Conservation (phyloP, 164 flowering plant genomes). For the Paratinospora sagittata region DNA sequence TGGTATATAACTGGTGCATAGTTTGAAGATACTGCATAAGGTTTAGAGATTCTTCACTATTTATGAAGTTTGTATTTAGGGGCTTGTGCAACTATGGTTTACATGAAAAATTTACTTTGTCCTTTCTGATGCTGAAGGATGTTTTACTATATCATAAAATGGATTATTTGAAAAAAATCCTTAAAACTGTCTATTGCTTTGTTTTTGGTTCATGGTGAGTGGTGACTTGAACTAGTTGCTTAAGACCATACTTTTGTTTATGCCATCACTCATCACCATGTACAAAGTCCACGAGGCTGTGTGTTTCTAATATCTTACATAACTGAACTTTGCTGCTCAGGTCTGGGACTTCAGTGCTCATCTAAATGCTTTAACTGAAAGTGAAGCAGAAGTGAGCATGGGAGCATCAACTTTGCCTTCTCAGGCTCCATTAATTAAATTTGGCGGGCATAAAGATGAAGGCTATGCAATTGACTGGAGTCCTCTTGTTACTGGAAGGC, state of each 20-base stretch:
- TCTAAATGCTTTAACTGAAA: constrained; percentile 62
- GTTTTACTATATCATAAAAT: background rate
- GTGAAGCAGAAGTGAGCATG: constrained; percentile 40
- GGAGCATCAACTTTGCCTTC: constrained; percentile 40
- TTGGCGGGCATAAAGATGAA: constrained; percentile 86
- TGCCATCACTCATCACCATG: background rate
- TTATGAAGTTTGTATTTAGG: background rate
- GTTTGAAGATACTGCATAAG: background rate
- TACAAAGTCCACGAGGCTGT: background rate
- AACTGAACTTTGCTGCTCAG: constrained; percentile 31
- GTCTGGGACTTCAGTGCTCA: constrained; percentile 88
- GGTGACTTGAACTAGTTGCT: background rate
- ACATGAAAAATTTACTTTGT: background rate
- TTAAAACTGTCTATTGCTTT: background rate
- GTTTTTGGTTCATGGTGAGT: background rate
- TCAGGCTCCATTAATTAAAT: constrained; percentile 64
- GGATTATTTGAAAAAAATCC: background rate
- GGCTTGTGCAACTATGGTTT: background rate
- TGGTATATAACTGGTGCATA: background rate
- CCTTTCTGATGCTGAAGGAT: background rate
- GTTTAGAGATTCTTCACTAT: background rate
- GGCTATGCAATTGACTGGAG: constrained; percentile 98
- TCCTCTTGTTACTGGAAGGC: constrained; percentile 77
- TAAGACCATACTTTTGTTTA: background rate
- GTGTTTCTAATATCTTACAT: background rate